Percentiles rank a stretch among this genome's conserved stretches.
Conservation (phyloP, 1,139 yeast genomes). For the Pichia sp. region DNA sequence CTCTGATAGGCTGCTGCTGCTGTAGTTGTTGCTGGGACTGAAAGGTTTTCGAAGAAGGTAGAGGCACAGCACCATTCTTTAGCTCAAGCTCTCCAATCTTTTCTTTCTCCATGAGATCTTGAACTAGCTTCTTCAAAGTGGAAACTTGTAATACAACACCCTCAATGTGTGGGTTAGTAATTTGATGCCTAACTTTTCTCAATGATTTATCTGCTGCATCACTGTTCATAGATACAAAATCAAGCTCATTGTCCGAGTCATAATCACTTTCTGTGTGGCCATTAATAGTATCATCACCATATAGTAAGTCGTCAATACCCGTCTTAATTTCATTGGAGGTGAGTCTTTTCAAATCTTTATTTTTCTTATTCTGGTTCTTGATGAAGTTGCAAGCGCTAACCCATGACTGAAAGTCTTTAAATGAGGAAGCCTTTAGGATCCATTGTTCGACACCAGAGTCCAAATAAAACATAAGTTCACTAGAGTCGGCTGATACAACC, state of each 20-base stretch:
- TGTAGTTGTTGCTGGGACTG: neutral
- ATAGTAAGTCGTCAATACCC: neutral
- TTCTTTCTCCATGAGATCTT: slow-evolving; percentile 1
- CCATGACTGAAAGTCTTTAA: slow-evolving; percentile 73
- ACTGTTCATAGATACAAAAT: neutral
- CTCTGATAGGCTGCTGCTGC: neutral
- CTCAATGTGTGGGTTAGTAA: slow-evolving; percentile 14
- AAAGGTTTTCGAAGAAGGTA: no score
- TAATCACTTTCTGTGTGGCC: neutral
- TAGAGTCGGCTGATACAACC: slow-evolving; percentile 71
- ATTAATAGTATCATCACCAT: neutral
- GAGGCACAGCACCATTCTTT: no score
- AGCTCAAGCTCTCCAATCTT: no score
- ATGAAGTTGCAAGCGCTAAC: slow-evolving; percentile 61
- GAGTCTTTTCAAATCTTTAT: slow-evolving; percentile 5
- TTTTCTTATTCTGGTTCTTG: slow-evolving; percentile 20
- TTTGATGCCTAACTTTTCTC: no score
- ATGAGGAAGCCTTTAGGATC: slow-evolving; percentile 67
- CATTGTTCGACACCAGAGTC: slow-evolving; percentile 97
- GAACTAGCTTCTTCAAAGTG: slow-evolving; percentile 14
- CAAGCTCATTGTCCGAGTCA: neutral
- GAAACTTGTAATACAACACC: slow-evolving; percentile 15
- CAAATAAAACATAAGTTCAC: slow-evolving; percentile 62
- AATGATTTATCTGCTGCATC: no score
- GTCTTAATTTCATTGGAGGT: neutral